Percentiles rank a stretch among this genome's conserved stretches.
phyloP scores from a whole-genome alignment of 2,329 filamentous ascomycete genomes.

The Chaetomium strumarium region DNA sequence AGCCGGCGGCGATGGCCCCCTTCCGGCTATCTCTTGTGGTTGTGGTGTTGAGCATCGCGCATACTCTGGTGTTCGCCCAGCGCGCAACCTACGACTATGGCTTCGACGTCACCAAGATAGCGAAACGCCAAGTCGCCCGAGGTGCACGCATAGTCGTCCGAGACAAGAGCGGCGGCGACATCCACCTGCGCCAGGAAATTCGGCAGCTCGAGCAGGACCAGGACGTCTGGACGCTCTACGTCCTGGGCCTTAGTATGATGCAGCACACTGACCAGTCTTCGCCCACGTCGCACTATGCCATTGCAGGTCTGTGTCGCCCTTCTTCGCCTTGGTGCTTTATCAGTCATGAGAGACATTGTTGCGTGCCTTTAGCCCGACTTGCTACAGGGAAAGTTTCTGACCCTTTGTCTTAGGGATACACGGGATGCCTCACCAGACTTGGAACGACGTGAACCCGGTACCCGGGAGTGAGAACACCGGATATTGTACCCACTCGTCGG shows the following conservation, averaged over 20 bases:
- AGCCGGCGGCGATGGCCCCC: conserved; percentile 12
- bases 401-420: conserved; percentile 58
- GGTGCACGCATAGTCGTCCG: conserved; percentile 38
- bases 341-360: too few species aligned
- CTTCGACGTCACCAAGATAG: conserved; percentile 36
- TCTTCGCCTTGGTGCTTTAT: background rate
- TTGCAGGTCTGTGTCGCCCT: conserved; percentile 51
- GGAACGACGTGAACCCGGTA: conserved; percentile 46
- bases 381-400: conserved; percentile 1
- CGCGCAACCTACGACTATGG: conserved; percentile 45
- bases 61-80: conserved; percentile 17
- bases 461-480: conserved; percentile 53
- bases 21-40: conserved; percentile 12
- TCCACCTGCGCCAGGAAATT: conserved; percentile 58
- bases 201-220: conserved; percentile 56
- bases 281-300: conserved; percentile 68
- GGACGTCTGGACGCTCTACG: conserved; percentile 69
- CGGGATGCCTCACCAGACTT: conserved; percentile 60
- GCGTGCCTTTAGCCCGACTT: background rate
- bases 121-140: conserved; percentile 34
- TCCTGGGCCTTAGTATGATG: conserved; percentile 68
- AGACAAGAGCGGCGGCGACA: conserved; percentile 33
- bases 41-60: conserved; percentile 5
- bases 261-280: conserved; percentile 58
- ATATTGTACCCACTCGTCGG: conserved; percentile 72